Base-by-base conservation (phyloP, 1,139 yeast species). In the Suhomyces terraborum region DNA sequence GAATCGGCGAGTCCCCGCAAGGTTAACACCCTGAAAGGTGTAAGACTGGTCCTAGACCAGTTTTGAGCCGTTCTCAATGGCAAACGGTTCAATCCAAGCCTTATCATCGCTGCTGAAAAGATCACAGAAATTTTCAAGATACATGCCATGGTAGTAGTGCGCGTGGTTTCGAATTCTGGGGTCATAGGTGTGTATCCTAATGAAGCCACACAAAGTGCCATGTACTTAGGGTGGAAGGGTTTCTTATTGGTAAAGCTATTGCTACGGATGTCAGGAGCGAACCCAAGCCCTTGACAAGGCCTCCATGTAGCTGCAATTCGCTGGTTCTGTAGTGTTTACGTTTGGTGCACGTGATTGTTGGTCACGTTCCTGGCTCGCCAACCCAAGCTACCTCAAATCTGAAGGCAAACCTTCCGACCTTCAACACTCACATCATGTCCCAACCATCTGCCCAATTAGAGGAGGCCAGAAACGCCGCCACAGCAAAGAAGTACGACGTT, bases 391-490 rank as follows among this genome's bases (percentile, higher is more conserved):
- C 19, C n/a, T 4, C 8, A 25, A 16, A 16, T 30, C 26, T 33
- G 55, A 47, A 35, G 53, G 51, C 55, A 50, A 50, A 49, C 36
- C 3, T 2, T 4, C 14, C 35, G 10, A 30, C 29, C 35, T 24
- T 10, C 27, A 24, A 27, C 30, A 41, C n/a, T n/a, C 30, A 25
- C 33, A 21, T n/a, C 28, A 52, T 52, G 58, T 52, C 55, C 27
- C 45, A 46, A 36, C 55, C 60, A 14, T 51, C 67, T 17, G 48
- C 48, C 35, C 43, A 69, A 8, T 62, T 83, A 47, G 78, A 77
- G 47, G 71, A 66, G 13, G 95, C 95, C 14, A 75, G 87, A 59
- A 65, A 65, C 32, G 79, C 83, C 24, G 78, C 69, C 5, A 58
- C 70, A 24, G 62, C 66, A 25, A 73, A 77, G 39, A 67, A 84